These are phyloP conservation scores for Rhododendron simsii DNA, from an alignment of 148 eudicot genomes.

Conservation along the genomic window DNA sequence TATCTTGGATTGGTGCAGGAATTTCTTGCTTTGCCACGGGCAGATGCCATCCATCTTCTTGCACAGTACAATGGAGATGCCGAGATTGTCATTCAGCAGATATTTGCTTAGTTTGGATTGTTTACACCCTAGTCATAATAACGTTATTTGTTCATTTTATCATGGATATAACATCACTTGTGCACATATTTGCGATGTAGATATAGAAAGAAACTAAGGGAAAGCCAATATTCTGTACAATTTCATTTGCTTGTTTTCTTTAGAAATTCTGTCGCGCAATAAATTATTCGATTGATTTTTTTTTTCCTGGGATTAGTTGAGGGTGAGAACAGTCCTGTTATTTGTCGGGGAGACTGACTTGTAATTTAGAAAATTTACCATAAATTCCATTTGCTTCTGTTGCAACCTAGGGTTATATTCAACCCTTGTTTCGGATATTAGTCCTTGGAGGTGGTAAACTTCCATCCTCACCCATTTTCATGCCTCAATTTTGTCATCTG, in stretches of 20 bases:
- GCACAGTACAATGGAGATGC: conserved; percentile 84
- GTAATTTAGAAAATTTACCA: not conserved
- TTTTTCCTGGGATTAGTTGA: not conserved
- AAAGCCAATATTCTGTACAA: not conserved
- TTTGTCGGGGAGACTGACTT: not conserved
- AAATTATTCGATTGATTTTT: not conserved
- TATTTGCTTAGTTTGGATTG: conserved; percentile 43
- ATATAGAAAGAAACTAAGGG: not conserved
- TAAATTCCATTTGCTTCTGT: not conserved
- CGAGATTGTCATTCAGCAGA: conserved; percentile 79
- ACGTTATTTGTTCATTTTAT: conserved; percentile 13
- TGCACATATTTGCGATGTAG: conserved; percentile 2
- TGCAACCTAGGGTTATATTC: not conserved
- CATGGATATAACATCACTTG: conserved; percentile 10
- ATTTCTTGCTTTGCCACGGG: conserved; percentile 85
- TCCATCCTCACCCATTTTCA: not conserved
- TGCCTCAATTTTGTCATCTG: not conserved
- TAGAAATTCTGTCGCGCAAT: not conserved
- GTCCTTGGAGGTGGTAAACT: not conserved
- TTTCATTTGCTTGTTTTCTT: not conserved
- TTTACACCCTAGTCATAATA: conserved; percentile 1
- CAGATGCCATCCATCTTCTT: conserved; percentile 87
- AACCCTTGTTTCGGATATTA: not conserved
- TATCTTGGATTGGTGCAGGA: conserved; percentile 47
- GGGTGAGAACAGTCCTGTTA: not conserved